phyloP scores from a whole-genome alignment of 2,329 filamentous ascomycete species.

The Aspergillus hortae region DNA sequence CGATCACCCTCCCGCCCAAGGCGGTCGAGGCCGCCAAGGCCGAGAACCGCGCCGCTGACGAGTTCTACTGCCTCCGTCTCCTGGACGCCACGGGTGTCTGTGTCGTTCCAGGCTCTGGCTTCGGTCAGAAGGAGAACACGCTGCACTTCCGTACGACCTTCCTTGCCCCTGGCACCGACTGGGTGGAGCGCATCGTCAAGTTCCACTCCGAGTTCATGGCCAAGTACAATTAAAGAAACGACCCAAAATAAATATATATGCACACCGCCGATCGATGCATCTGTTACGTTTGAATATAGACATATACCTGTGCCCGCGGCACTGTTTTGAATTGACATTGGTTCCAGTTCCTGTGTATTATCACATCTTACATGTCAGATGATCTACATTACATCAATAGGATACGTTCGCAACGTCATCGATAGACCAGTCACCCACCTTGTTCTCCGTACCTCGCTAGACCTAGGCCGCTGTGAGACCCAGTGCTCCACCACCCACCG shows the following conservation, averaged over 20 bases:
- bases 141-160: conserved; percentile 97
- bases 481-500: no score
- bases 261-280: not conserved
- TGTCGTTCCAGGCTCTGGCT: conserved; percentile 86
- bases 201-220: conserved; percentile 92
- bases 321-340: not conserved
- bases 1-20: conserved; percentile 73
- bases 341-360: no score
- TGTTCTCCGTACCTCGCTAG: no score
- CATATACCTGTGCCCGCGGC: not conserved
- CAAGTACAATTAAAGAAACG: conserved; percentile 52
- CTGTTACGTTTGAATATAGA: conserved; percentile 2
- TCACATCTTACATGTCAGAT: no score
- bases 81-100: conserved; percentile 94
- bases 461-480: no score
- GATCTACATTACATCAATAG: no score
- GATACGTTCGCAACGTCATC: no score
- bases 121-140: conserved; percentile 88
- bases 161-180: conserved; percentile 91
- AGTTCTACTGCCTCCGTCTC: conserved; percentile 89
- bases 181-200: conserved; percentile 79
- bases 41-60: conserved; percentile 74
- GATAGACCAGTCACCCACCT: no score
- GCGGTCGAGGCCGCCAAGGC: conserved; percentile 71
- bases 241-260: not conserved